A percentile compares a stretch with the other conserved stretches of the same genome.
Evolutionary conservation across 352 stramenopile species (phyloP).

Genomic region (Phytophthora sp.): DNA sequence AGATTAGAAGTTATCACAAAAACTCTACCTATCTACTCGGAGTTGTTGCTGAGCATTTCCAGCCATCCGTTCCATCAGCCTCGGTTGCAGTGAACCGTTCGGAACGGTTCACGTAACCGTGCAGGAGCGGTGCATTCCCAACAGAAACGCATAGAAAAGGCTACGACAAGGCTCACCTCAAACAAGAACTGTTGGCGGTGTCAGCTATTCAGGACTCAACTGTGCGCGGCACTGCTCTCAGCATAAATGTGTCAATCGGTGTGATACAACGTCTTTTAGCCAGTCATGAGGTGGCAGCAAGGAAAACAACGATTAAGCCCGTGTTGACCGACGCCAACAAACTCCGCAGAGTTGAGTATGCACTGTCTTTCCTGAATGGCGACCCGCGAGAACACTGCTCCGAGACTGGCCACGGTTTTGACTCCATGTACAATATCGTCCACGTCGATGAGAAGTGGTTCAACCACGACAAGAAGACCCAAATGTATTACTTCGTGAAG

Average conservation of each 20-base stretch:
- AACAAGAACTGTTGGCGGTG: not conserved
- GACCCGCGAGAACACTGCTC: not conserved
- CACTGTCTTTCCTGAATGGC: not conserved
- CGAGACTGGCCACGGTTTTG: not conserved
- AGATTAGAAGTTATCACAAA: too few relatives aligned
- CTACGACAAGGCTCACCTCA: not conserved
- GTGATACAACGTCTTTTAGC: not conserved
- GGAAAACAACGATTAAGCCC: not conserved
- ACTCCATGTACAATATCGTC: not conserved
- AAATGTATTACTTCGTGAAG: not conserved
- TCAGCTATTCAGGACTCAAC: not conserved
- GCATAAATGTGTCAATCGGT: not conserved
- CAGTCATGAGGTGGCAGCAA: not conserved
- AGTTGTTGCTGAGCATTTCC: too few relatives aligned
- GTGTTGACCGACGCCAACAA: not conserved
- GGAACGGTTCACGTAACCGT: too few relatives aligned
- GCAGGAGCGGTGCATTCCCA: too few relatives aligned
- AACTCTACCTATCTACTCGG: too few relatives aligned
- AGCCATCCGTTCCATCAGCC: too few relatives aligned
- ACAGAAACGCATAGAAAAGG: too few relatives aligned
- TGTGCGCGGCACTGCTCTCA: not conserved
- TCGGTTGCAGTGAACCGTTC: too few relatives aligned
- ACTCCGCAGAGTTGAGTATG: not conserved
- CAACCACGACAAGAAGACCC: constrained; percentile 1
- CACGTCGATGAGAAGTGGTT: not conserved